Conservation (phyloP, 345 rosid species). For the Stellera chamaejasme region DNA sequence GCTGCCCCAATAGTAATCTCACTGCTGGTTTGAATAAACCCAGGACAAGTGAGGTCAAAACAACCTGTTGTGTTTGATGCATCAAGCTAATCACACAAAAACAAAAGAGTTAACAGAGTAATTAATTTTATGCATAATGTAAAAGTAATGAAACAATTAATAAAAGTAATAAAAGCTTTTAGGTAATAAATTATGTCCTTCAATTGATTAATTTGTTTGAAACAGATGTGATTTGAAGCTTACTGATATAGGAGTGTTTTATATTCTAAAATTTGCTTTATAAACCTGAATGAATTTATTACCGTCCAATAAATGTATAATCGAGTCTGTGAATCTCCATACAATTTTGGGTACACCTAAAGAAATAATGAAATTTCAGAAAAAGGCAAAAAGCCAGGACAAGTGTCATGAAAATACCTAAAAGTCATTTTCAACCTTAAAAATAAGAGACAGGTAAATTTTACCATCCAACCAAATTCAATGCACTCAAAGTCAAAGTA, state of each 20-base stretch:
- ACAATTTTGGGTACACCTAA: conserved; percentile 50
- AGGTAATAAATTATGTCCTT: too few relatives aligned
- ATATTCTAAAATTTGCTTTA: too few relatives aligned
- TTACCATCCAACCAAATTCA: conserved; percentile 51
- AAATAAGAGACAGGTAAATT: not conserved
- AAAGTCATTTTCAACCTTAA: too few relatives aligned
- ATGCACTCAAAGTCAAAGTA: conserved; percentile 32
- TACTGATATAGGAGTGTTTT: too few relatives aligned
- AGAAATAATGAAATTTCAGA: not conserved
- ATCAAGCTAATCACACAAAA: conserved; percentile 26
- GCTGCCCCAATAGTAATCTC: conserved; percentile 54
- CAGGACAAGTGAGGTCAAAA: conserved; percentile 53
- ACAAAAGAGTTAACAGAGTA: not conserved
- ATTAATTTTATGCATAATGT: not conserved
- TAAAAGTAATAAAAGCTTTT: not conserved
- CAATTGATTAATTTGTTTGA: too few relatives aligned
- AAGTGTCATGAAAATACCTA: too few relatives aligned
- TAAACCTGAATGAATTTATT: not conserved
- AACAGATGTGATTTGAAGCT: too few relatives aligned
- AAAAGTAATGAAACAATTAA: not conserved
- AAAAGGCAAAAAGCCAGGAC: not conserved
- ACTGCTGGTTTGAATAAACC: conserved; percentile 47
- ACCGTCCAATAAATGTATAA: conserved; percentile 50
- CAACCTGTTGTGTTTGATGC: conserved; percentile 43
- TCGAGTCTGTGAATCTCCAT: conserved; percentile 45